These are phyloP conservation scores for Exobasidium rhododendri DNA, from an alignment of 1,284 basidiomycete species.

Conservation along the genomic window DNA sequence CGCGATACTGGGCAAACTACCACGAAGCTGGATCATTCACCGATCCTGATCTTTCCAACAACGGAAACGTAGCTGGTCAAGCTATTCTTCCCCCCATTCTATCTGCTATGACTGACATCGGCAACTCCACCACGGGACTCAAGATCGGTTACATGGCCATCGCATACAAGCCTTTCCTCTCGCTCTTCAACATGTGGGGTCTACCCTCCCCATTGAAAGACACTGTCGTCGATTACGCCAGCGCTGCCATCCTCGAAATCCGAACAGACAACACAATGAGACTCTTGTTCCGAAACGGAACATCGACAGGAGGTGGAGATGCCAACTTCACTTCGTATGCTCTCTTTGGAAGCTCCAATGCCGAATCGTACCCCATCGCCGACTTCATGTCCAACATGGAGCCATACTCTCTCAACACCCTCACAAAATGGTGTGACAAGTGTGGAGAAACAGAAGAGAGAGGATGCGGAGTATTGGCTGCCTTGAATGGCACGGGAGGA, in stretches of 20 bases:
- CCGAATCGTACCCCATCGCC: constrained; percentile 65
- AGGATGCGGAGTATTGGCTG: constrained; percentile 36
- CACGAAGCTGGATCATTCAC: constrained; percentile 76
- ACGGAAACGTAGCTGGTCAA: constrained; percentile 79
- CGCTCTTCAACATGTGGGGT: constrained; percentile 68
- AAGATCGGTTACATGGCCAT: constrained; percentile 70
- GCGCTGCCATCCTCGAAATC: constrained; percentile 74
- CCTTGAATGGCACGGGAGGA: constrained; percentile 42
- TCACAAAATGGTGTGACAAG: constrained; percentile 56
- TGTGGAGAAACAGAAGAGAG: constrained; percentile 45
- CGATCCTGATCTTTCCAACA: constrained; percentile 62
- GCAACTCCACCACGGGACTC: constrained; percentile 72
- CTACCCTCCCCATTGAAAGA: constrained; percentile 20
- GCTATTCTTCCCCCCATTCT: constrained; percentile 71
- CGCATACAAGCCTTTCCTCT: constrained; percentile 84
- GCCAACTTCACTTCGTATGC: constrained; percentile 39
- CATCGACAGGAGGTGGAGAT: too few relatives aligned
- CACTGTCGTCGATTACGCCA: constrained; percentile 69
- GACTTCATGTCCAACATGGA: constrained; percentile 74
- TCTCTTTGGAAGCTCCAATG: constrained; percentile 50
- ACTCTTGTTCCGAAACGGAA: constrained; percentile 81
- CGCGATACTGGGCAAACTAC: constrained; percentile 64
- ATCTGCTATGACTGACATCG: constrained; percentile 68
- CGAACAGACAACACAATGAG: constrained; percentile 59
- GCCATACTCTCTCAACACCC: constrained; percentile 54